Base-by-base conservation (phyloP, 768 basidiomycete genomes). In the Boletus reticulatus region DNA sequence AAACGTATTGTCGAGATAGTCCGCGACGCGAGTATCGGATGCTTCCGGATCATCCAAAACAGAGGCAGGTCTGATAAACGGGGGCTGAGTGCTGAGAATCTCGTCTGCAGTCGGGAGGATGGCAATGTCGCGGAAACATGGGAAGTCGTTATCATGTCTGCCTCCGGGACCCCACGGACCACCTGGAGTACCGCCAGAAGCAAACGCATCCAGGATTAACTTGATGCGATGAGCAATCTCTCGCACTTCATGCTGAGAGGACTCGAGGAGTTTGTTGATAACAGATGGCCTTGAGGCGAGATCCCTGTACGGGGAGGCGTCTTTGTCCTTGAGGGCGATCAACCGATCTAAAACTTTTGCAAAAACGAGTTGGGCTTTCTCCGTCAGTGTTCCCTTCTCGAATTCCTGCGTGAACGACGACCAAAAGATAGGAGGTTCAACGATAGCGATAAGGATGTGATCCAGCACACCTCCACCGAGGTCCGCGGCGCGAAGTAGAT, bases 21-120 rank as follows among this genome's bases (percentile, higher is more conserved):
- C 73, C 0, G 76, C 74, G 12, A 76, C 62, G 4, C 83, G 77
- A 14, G 54, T 65, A 2, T 63, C 57, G 29, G 69, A 69, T 0
- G 72, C 74, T 11, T 71, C 69, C 0, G 79, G 75, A 50, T 81
- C 78, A 6, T 81, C 80, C 1, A 83, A 62, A 13, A 73, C 71
- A 9, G 69, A 62, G 32, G 74, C 74, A 0, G 78, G 74, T 10
- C 83, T 77, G n/a, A 87, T 64, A 60, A 84, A 88, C 7, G 87
- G 73, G 0, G 56, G 59, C 17, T 81, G 75, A 2, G 56, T 68
- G 24, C 71, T 84, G 2, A 62, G 60, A 16, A 88, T 73, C 62
- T 89, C 88, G 41, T 83, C 80, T 2, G 82, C 77, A 7, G 87
- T 85, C 1, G 88, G 87, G 5, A 85, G 72, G 52, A 89, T 83